These are phyloP conservation scores for Metschnikowia matae DNA, from an alignment of 805 yeast species.

Conservation along the genomic window DNA sequence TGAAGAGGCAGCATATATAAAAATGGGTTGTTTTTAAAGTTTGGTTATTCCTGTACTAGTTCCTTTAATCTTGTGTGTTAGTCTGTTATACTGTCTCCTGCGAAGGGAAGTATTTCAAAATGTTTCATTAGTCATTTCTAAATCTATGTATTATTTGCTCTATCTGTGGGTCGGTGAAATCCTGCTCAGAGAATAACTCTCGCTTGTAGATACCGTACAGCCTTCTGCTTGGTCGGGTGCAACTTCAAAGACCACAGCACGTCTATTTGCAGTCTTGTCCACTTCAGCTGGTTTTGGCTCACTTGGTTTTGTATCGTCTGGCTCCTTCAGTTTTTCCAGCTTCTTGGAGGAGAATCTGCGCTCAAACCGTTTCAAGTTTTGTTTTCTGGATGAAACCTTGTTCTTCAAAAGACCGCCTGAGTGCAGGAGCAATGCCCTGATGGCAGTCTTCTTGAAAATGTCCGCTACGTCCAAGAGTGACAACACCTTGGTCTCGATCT, in stretches of 20 bases:
- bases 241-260: too few species aligned
- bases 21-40: too few species aligned
- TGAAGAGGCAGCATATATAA: conserved; percentile 35
- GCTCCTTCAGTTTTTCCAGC: too few species aligned
- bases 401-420: conserved; percentile 33
- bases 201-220: background rate
- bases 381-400: conserved; percentile 21
- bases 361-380: conserved; percentile 5
- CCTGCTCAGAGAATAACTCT: background rate
- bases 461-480: conserved; percentile 36
- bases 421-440: conserved; percentile 32
- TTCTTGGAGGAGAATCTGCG: background rate
- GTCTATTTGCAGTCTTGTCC: too few species aligned
- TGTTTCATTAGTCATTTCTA: background rate
- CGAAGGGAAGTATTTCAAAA: background rate
- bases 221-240: background rate
- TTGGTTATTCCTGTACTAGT: too few species aligned
- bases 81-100: too few species aligned
- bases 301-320: too few species aligned
- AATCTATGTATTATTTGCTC: background rate
- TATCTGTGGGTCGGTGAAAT: background rate
- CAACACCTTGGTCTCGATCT: conserved; percentile 26
- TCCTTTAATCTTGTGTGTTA: too few species aligned
- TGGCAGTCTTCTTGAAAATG: conserved; percentile 28
- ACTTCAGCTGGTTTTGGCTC: too few species aligned